phyloP scores from a whole-genome alignment of 306 rosid genomes.

The Glycyrrhiza uralensis region DNA sequence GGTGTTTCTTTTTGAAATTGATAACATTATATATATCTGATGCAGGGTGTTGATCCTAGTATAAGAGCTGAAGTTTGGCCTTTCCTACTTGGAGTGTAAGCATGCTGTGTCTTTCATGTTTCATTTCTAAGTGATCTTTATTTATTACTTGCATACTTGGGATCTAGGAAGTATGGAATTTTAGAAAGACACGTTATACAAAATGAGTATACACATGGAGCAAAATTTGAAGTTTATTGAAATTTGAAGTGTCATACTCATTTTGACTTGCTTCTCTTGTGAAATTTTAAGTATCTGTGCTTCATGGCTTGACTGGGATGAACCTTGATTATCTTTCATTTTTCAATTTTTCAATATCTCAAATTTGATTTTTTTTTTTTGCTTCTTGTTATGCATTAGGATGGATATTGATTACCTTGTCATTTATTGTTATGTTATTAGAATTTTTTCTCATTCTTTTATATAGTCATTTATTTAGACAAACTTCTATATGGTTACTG shows the following conservation, averaged over 20 bases:
- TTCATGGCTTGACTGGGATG: background rate
- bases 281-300: background rate
- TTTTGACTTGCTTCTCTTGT: background rate
- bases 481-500: conserved; percentile 29
- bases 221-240: conserved; percentile 1
- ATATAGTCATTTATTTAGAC: background rate
- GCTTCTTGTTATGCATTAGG: conserved; percentile 2
- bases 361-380: conserved; percentile 12
- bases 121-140: background rate
- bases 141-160: conserved; percentile 6
- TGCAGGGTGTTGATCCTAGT: conserved; percentile 93
- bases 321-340: background rate
- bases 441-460: background rate
- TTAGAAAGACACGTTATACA: background rate
- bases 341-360: background rate
- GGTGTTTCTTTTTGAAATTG: conserved; percentile 24
- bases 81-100: conserved; percentile 99
- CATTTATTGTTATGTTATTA: background rate
- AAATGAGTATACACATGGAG: background rate
- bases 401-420: conserved; percentile 3
- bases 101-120: conserved; percentile 16
- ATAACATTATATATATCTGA: conserved; percentile 25
- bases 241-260: background rate
- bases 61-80: conserved; percentile 98
- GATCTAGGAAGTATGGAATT: conserved; percentile 2